Evolutionary conservation across 345 rosid species (phyloP).

Genomic region (Citrus unshiu): DNA sequence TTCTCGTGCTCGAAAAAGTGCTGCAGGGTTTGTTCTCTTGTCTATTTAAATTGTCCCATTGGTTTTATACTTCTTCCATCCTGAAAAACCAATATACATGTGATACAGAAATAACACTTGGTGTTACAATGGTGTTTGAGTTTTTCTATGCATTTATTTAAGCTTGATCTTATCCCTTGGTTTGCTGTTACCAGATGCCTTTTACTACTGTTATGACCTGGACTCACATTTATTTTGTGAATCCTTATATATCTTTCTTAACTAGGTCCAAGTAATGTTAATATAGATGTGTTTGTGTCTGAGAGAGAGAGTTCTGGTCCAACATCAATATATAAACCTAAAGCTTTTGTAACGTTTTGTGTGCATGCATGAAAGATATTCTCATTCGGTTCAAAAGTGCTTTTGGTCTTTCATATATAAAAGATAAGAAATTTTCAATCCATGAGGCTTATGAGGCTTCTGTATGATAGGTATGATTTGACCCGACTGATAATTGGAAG

Average conservation of each 20-base stretch:
- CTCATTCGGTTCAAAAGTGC: background rate
- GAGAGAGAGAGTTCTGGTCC: background rate
- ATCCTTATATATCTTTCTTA: background rate
- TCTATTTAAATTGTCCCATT: conserved; percentile 5
- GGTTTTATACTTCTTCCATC: background rate
- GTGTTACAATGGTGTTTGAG: background rate
- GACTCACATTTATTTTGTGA: background rate
- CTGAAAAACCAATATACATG: background rate
- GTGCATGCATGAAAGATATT: background rate
- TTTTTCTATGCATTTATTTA: background rate
- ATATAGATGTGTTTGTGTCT: background rate
- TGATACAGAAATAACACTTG: background rate
- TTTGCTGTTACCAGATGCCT: background rate
- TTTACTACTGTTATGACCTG: background rate
- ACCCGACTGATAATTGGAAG: conserved; percentile 90
- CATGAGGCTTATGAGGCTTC: conserved; percentile 12
- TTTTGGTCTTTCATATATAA: background rate
- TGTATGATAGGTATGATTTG: conserved; percentile 65
- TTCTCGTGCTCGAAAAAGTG: conserved; percentile 96
- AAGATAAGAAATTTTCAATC: background rate
- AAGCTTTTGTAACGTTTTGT: background rate
- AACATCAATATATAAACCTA: background rate
- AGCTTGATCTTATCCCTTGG: background rate
- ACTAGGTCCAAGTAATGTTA: background rate
- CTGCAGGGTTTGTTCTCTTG: conserved; percentile 77